Conservation (phyloP, 257 asterid genomes). For the Ligustrum vulgare region DNA sequence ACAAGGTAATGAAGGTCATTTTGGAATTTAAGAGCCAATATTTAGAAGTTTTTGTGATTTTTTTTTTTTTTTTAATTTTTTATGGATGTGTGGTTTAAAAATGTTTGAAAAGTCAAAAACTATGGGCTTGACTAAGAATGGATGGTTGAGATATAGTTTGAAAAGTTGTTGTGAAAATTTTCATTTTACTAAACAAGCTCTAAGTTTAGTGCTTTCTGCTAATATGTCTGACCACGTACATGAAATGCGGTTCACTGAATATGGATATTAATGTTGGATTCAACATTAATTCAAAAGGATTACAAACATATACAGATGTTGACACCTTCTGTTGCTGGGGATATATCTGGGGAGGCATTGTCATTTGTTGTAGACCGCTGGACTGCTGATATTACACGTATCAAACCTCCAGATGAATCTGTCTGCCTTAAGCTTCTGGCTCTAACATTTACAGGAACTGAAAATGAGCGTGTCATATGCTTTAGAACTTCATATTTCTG, state of each 20-base stretch:
- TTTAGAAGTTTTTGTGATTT: too few species aligned
- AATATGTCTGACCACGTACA: conserved; percentile 1
- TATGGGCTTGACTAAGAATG: too few species aligned
- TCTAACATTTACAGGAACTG: conserved; percentile 86
- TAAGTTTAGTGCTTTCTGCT: not conserved
- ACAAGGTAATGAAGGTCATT: not conserved
- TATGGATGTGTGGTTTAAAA: too few species aligned
- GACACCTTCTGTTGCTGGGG: conserved; percentile 56
- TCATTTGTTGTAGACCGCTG: conserved; percentile 45
- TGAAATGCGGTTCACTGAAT: conserved; percentile 2
- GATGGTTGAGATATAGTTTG: too few species aligned
- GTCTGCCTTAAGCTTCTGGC: conserved; percentile 66
- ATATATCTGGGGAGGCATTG: conserved; percentile 47
- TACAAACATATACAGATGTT: conserved; percentile 17
- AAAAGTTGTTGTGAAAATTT: too few species aligned
- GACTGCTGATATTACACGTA: conserved; percentile 74
- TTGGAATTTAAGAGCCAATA: not conserved
- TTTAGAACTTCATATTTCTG: conserved; percentile 61
- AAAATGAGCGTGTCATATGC: conserved; percentile 70
- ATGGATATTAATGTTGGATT: conserved; percentile 5
- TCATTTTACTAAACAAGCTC: too few species aligned
- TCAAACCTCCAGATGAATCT: conserved; percentile 72
- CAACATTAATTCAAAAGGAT: not conserved
- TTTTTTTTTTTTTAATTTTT: too few species aligned
- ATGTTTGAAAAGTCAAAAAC: too few species aligned